These are phyloP conservation scores for Rasamsonia emersonii DNA, from an alignment of 2,329 filamentous ascomycete species.

Conservation along the genomic window DNA sequence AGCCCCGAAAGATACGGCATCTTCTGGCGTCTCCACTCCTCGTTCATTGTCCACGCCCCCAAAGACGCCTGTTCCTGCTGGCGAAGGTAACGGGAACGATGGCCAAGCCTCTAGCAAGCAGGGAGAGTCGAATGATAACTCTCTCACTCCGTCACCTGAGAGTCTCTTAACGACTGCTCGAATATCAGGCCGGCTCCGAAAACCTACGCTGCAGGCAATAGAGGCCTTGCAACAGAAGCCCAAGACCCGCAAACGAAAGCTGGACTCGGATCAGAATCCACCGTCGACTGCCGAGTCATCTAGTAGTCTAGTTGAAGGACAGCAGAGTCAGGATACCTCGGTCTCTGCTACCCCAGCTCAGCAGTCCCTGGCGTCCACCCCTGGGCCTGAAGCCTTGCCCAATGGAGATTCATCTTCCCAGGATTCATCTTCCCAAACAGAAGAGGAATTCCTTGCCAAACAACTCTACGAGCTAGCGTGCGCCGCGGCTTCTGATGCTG, in stretches of 20 bases:
- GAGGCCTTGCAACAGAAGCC: slow-evolving; percentile 17
- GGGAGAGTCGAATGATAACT: slow-evolving; percentile 8
- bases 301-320: too few species aligned
- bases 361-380: too few species aligned
- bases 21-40: background rate
- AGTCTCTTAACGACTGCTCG: slow-evolving; percentile 13
- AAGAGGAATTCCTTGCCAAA: slow-evolving; percentile 10
- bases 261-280: slow-evolving; percentile 5
- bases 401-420: too few species aligned
- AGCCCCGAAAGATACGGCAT: background rate
- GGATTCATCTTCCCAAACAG: slow-evolving; percentile 6
- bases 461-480: slow-evolving; percentile 13
- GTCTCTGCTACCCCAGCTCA: too few species aligned
- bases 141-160: slow-evolving; percentile 11
- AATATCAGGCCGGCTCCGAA: slow-evolving; percentile 20
- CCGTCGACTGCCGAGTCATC: background rate
- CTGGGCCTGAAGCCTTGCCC: too few species aligned
- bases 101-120: slow-evolving; percentile 8
- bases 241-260: slow-evolving; percentile 10
- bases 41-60: too few species aligned
- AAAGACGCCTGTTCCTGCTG: slow-evolving; percentile 1
- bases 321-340: too few species aligned
- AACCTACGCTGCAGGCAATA: slow-evolving; percentile 21
- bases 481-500: slow-evolving; percentile 12
- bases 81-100: slow-evolving; percentile 16